Evolutionary conservation across 129 eudicot genomes (phyloP).

Genomic region (Flaveria robusta): DNA sequence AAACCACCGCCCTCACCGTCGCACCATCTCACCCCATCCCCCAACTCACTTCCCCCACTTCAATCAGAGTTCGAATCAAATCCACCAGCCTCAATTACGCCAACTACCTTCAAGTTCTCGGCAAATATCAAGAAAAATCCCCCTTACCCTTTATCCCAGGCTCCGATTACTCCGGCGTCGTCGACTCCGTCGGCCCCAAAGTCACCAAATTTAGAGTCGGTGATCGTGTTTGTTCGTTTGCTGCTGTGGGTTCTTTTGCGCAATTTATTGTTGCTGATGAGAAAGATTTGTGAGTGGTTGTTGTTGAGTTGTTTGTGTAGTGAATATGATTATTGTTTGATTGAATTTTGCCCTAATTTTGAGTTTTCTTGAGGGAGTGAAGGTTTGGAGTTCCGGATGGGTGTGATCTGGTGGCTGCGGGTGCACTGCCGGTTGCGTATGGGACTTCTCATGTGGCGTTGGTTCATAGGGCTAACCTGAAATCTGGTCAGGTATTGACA

Average conservation of each 20-base stretch:
- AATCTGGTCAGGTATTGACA: constrained; percentile 68
- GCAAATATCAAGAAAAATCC: constrained; percentile 87
- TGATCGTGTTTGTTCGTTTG: constrained; percentile 69
- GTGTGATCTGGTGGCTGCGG: constrained; percentile 88
- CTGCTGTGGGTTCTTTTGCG: constrained; percentile 72
- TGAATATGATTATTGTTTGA: neutral
- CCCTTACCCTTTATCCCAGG: constrained; percentile 77
- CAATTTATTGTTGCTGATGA: constrained; percentile 71
- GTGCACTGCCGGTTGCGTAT: constrained; percentile 91
- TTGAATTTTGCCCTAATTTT: neutral
- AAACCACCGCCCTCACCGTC: constrained; percentile 49
- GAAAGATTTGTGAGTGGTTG: constrained; percentile 55
- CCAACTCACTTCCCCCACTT: constrained; percentile 52
- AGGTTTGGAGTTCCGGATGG: constrained; percentile 82
- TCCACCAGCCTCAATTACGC: constrained; percentile 89
- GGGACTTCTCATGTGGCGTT: constrained; percentile 95
- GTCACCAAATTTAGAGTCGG: constrained; percentile 76
- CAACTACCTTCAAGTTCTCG: constrained; percentile 73
- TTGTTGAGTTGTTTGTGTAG: neutral
- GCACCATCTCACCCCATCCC: constrained; percentile 74
- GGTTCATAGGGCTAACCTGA: constrained; percentile 82
- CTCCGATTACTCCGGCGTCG: constrained; percentile 84
- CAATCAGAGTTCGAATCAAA: constrained; percentile 60
- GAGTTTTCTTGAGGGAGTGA: constrained; percentile 18
- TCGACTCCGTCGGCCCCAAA: constrained; percentile 55